Percentiles rank a stretch among this genome's conserved stretches.
Evolutionary conservation across 2,329 filamentous ascomycete species (phyloP).

Genomic region (Aspergillus costaricaensis): DNA sequence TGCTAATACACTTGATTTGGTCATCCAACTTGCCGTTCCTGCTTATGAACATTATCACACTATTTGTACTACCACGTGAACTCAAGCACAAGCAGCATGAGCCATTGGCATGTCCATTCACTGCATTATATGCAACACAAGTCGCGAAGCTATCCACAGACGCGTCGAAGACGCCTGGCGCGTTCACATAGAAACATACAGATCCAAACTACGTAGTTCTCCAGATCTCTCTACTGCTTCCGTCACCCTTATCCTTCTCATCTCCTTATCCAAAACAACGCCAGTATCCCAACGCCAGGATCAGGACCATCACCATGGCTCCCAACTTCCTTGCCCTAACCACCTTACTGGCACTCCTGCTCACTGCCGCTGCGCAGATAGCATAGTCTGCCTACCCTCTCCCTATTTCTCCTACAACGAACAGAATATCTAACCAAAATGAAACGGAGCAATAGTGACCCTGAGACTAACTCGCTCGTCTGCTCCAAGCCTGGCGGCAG

Average conservation of each 20-base stretch:
- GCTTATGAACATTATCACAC: background rate
- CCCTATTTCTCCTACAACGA: background rate
- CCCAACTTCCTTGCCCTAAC: background rate
- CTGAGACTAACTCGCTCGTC: slow-evolving; percentile 19
- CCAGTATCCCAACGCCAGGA: background rate
- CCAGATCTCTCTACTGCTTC: background rate
- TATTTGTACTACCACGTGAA: background rate
- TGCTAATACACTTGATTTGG: background rate
- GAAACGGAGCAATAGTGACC: slow-evolving; percentile 15
- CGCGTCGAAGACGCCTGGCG: background rate
- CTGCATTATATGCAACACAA: background rate
- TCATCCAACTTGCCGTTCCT: background rate
- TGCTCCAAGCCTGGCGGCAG: slow-evolving; percentile 21
- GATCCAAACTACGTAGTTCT: background rate
- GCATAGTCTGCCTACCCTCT: slow-evolving; percentile 11
- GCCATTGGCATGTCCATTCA: background rate
- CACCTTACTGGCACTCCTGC: background rate
- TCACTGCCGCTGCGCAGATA: slow-evolving; percentile 12
- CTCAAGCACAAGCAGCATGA: background rate
- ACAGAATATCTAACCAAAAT: background rate
- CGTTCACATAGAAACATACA: background rate
- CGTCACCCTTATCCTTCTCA: background rate
- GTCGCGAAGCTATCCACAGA: background rate
- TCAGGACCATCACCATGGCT: background rate
- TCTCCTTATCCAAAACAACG: background rate